These are phyloP conservation scores for Aspergillus oerlinghausenensis DNA, from an alignment of 2,329 filamentous ascomycete genomes.

Conservation along the genomic window DNA sequence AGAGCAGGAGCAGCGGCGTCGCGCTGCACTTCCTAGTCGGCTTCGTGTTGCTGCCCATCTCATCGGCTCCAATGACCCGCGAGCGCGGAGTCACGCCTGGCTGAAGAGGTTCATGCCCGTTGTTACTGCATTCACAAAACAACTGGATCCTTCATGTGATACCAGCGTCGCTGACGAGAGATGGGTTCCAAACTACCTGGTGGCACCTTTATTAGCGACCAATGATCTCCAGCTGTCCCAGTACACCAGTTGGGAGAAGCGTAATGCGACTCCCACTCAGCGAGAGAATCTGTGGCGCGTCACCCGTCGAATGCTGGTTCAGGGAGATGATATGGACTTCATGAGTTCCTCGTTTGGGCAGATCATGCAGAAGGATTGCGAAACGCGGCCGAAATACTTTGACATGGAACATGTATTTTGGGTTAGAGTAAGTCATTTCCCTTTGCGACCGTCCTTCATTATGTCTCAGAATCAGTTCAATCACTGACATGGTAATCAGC, in stretches of 20 bases:
- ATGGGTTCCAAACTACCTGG: slow-evolving; percentile 48
- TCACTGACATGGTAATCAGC: slow-evolving; percentile 24
- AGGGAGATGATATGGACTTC: slow-evolving; percentile 36
- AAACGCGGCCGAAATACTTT: slow-evolving; percentile 45
- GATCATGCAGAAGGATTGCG: slow-evolving; percentile 38
- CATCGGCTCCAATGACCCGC: slow-evolving; percentile 40
- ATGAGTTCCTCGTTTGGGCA: slow-evolving; percentile 35
- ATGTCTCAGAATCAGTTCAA: neutral
- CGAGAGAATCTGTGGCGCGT: slow-evolving; percentile 46
- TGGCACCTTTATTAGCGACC: slow-evolving; percentile 45
- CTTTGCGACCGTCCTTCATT: neutral
- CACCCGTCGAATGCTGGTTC: slow-evolving; percentile 42
- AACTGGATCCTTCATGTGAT: slow-evolving; percentile 39
- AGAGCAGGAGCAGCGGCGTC: slow-evolving; percentile 43
- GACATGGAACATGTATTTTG: slow-evolving; percentile 49
- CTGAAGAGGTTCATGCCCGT: slow-evolving; percentile 45
- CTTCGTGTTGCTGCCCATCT: slow-evolving; percentile 43
- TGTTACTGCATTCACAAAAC: slow-evolving; percentile 39
- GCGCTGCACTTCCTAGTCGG: slow-evolving; percentile 43
- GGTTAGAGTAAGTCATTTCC: slow-evolving; percentile 40
- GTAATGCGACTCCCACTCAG: slow-evolving; percentile 39
- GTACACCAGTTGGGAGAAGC: slow-evolving; percentile 45
- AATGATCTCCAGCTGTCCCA: slow-evolving; percentile 48
- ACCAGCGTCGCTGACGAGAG: slow-evolving; percentile 37
- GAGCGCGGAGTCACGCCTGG: slow-evolving; percentile 40